Evolutionary conservation across 768 basidiomycete species (phyloP), one percentile per base, ranked within the genome.

Genomic region (Termitomyces sp.): DNA sequence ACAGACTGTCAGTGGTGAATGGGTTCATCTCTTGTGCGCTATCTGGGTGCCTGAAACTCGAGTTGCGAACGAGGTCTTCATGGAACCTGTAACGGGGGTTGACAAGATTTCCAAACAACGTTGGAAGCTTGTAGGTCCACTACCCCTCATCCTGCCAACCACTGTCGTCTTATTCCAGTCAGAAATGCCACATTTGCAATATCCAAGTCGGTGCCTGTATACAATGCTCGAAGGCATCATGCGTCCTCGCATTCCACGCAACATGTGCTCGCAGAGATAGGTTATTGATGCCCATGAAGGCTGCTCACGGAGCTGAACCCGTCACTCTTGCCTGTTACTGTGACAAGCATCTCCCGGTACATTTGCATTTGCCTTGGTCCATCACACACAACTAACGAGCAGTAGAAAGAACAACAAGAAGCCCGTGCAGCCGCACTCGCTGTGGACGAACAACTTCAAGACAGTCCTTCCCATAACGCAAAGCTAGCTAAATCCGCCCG

Each of bases 11-110:
- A 79, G 87, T 31, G 94, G 92, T 0, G 88, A 93, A 60, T 99
- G 97, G 97, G 90, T 94, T 0, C 97, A 99, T 70, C 77, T 99
- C 0, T 80, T 98, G 0, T 99, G 97, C 65, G 94, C 96, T 4
- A 95, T 99, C 54, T 99, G 94, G 93, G 86, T 98, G 3, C 95
- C 96, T 0, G 96, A 98, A 69, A 91, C 93, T 15, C 83, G 87
- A 24, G 92, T 98, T 1, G 87, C 87, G 20, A 98, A 98, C 69
- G 88, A 94, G 44, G 89, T 94, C 12, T 97, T 98, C 68, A 98
- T 98, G 97, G 97, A 99, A 66, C 97, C 97, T 37, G 86, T 99
- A 29, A 91, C 92, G 2, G 92, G 92, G 4, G 81, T 93, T 0
- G 92, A 98, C 51, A 83, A 77, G 60, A 90, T 99, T 47, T 85